Evolutionary conservation across 805 yeast species (phyloP).

Genomic region (Groenewaldozyma salmanticensis): DNA sequence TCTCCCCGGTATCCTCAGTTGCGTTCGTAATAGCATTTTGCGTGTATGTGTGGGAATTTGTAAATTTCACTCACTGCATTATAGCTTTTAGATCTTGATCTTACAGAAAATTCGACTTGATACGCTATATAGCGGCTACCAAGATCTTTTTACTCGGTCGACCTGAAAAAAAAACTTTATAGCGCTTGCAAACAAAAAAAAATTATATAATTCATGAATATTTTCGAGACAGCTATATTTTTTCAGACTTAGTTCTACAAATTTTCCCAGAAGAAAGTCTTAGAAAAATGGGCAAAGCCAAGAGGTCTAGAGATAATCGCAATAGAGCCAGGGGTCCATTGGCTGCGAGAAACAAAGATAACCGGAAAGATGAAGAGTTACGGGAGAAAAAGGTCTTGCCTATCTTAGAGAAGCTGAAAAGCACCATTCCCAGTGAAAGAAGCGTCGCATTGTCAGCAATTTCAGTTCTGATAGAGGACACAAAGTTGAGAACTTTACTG

Average conservation of each 20-base stretch:
- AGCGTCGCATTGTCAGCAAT: conserved; percentile 70
- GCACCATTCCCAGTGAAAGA: conserved; percentile 60
- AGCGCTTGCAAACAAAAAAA: too few relatives aligned
- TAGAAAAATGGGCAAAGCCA: conserved; percentile 18
- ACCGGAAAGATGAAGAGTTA: conserved; percentile 36
- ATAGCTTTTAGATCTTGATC: too few relatives aligned
- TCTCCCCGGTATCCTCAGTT: neutral
- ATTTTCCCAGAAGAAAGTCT: too few relatives aligned
- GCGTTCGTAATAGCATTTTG: too few relatives aligned
- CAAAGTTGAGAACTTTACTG: conserved; percentile 48
- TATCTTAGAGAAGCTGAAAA: conserved; percentile 51
- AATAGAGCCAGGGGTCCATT: neutral
- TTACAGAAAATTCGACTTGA: too few relatives aligned
- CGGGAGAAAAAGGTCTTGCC: conserved; percentile 56
- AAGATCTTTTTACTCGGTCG: too few relatives aligned
- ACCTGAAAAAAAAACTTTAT: too few relatives aligned
- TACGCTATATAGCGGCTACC: too few relatives aligned
- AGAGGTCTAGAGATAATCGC: conserved; percentile 10
- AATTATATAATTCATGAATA: too few relatives aligned
- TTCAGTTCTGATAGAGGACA: conserved; percentile 60
- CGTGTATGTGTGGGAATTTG: too few relatives aligned
- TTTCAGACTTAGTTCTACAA: too few relatives aligned
- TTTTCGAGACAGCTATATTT: too few relatives aligned
- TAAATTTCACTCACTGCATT: neutral
- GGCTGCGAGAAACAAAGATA: conserved; percentile 13